Evolutionary conservation across 805 yeast species (phyloP).

Genomic region (Candida sanyiensis): DNA sequence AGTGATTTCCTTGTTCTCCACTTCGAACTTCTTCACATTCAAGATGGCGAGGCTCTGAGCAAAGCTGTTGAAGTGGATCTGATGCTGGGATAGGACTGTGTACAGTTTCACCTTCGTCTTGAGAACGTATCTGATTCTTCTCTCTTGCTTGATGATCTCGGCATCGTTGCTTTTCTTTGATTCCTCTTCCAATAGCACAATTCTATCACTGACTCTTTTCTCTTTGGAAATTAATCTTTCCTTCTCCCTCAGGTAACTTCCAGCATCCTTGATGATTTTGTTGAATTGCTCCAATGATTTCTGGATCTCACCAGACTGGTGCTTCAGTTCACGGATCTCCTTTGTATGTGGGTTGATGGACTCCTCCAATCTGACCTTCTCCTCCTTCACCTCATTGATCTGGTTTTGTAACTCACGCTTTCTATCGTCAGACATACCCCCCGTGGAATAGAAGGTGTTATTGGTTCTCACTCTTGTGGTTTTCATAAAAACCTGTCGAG

Average conservation of each 20-base stretch:
- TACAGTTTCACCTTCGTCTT: conserved; percentile 23
- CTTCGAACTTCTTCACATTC: conserved; percentile 32
- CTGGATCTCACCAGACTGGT: neutral
- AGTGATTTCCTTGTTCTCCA: conserved; percentile 32
- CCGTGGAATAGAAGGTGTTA: conserved; percentile 14
- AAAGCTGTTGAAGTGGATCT: conserved; percentile 23
- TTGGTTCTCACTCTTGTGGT: conserved; percentile 13
- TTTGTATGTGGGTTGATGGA: conserved; percentile 6
- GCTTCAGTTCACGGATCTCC: conserved; percentile 1
- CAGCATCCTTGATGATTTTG: conserved; percentile 10
- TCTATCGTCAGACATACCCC: conserved; percentile 20
- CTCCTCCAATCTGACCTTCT: conserved; percentile 12
- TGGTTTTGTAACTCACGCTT: conserved; percentile 10
- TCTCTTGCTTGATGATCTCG: conserved; percentile 31
- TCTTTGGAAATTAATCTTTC: conserved; percentile 25
- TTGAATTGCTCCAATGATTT: neutral
- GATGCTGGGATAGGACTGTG: conserved; percentile 17
- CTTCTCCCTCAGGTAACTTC: conserved; percentile 13
- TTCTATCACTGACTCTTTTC: conserved; percentile 26
- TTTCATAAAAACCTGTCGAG: conserved; percentile 35
- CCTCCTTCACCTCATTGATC: conserved; percentile 14
- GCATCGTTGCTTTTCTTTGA: conserved; percentile 37
- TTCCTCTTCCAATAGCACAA: conserved; percentile 32
- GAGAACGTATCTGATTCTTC: conserved; percentile 21
- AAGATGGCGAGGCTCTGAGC: conserved; percentile 24